Conservation (phyloP, 495 filamentous ascomycete genomes). For the Astrothelium macrocarpum region DNA sequence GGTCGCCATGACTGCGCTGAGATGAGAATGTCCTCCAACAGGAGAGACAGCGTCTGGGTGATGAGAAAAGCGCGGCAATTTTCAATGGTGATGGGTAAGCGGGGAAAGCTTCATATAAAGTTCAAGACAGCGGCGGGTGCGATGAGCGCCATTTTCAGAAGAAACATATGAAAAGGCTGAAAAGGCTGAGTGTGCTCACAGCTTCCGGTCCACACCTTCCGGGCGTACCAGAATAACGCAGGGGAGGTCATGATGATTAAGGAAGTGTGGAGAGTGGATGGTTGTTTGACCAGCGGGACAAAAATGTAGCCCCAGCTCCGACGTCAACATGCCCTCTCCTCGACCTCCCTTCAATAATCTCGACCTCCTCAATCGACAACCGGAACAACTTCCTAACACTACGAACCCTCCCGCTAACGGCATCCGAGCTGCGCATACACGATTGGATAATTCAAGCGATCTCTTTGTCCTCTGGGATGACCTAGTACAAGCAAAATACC, state of each 20-base stretch:
- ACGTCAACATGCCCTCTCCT: not conserved
- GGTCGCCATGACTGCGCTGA: conserved; percentile 12
- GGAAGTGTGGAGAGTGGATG: not conserved
- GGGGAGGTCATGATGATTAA: not conserved
- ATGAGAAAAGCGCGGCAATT: not conserved
- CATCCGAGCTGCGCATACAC: no score
- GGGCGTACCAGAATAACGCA: not conserved
- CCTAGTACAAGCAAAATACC: no score
- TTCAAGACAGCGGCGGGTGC: not conserved
- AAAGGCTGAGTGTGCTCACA: not conserved
- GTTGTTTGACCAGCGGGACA: not conserved
- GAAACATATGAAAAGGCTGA: not conserved
- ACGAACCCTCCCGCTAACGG: no score
- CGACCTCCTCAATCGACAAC: not conserved
- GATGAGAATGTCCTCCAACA: not conserved
- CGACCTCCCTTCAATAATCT: not conserved
- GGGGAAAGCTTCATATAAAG: not conserved
- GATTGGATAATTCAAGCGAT: no score
- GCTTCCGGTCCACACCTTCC: not conserved
- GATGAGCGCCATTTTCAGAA: not conserved
- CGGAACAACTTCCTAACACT: no score
- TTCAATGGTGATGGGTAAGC: not conserved
- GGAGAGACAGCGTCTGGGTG: not conserved
- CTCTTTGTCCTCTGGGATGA: no score
- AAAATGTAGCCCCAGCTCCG: not conserved